Percentiles rank a stretch among this genome's conserved stretches.
Conservation (phyloP, 495 filamentous ascomycete genomes). For the Penicillium diatomitis region DNA sequence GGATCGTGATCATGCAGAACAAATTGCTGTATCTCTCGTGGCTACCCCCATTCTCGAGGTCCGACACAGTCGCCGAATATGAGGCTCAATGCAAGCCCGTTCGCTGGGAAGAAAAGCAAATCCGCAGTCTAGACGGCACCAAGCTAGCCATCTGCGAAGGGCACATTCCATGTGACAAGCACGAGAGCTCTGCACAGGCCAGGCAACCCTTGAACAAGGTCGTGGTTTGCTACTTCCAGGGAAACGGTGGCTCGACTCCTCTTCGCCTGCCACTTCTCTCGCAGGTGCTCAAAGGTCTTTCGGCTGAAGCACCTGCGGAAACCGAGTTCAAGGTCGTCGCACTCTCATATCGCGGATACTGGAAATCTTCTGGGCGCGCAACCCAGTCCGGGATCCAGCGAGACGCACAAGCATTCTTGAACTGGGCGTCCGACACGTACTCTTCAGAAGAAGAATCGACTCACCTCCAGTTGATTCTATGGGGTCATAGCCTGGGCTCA, state of each 20-base stretch:
- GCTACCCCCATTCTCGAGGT: conserved; percentile 49
- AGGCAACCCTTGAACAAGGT: neutral
- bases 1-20: conserved; percentile 74
- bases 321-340: conserved; percentile 49
- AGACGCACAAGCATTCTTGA: conserved; percentile 53
- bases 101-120: conserved; percentile 50
- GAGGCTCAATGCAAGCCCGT: conserved; percentile 46
- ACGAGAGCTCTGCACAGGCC: neutral
- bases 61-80: conserved; percentile 52
- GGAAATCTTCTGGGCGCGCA: conserved; percentile 63
- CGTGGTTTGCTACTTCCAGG: conserved; percentile 32
- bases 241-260: conserved; percentile 42
- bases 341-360: conserved; percentile 69
- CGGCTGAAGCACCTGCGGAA: neutral
- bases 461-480: conserved; percentile 50
- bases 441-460: conserved; percentile 6
- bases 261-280: conserved; percentile 63
- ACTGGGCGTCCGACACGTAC: conserved; percentile 40
- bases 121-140: conserved; percentile 50
- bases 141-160: conserved; percentile 49
- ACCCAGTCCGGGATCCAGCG: conserved; percentile 56
- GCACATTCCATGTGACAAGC: conserved; percentile 1
- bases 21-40: conserved; percentile 78
- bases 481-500: conserved; percentile 72
- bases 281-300: conserved; percentile 22